These are phyloP conservation scores for Monosporascus ibericus DNA, from an alignment of 2,329 filamentous ascomycete species.

Conservation along the genomic window DNA sequence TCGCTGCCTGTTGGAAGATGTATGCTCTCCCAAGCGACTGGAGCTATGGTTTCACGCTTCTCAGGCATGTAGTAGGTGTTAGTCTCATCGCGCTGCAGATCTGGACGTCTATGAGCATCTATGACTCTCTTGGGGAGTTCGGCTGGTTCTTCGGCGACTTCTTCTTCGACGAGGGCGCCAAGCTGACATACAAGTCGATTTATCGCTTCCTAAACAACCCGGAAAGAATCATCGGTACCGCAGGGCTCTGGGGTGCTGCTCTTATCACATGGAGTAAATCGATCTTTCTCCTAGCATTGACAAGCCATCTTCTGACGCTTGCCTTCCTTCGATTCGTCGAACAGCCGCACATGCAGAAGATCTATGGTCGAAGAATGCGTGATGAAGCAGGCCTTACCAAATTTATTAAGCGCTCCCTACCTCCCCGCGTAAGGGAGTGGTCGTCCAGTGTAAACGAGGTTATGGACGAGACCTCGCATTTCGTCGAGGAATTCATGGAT, in stretches of 20 bases:
- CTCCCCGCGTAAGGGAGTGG: constrained; percentile 74
- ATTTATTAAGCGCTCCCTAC: constrained; percentile 81
- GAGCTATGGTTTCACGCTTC: constrained; percentile 75
- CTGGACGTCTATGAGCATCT: constrained; percentile 90
- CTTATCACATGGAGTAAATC: constrained; percentile 86
- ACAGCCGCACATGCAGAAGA: constrained; percentile 95
- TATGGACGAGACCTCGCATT: constrained; percentile 77
- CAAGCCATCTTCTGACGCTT: constrained; percentile 80
- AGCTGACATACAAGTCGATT: constrained; percentile 92
- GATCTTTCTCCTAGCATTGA: constrained; percentile 78
- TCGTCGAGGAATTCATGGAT: constrained; percentile 87
- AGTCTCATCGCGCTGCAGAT: constrained; percentile 79
- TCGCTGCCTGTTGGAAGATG: constrained; percentile 93
- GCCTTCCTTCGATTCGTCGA: constrained; percentile 90
- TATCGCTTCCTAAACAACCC: constrained; percentile 98
- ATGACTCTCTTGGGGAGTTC: constrained; percentile 93
- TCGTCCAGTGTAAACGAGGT: constrained; percentile 84
- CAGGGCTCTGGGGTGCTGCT: constrained; percentile 91
- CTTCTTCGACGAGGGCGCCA: constrained; percentile 85
- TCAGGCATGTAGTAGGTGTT: constrained; percentile 80
- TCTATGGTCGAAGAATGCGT: constrained; percentile 80
- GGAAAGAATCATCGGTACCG: constrained; percentile 86
- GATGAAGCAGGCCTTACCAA: constrained; percentile 86
- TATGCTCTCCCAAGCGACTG: constrained; percentile 83
- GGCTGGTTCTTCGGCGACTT: constrained; percentile 99